Percentiles rank a stretch among this genome's conserved stretches.
Evolutionary conservation across 768 basidiomycete species (phyloP).

Genomic region (Auriculariales sp.): DNA sequence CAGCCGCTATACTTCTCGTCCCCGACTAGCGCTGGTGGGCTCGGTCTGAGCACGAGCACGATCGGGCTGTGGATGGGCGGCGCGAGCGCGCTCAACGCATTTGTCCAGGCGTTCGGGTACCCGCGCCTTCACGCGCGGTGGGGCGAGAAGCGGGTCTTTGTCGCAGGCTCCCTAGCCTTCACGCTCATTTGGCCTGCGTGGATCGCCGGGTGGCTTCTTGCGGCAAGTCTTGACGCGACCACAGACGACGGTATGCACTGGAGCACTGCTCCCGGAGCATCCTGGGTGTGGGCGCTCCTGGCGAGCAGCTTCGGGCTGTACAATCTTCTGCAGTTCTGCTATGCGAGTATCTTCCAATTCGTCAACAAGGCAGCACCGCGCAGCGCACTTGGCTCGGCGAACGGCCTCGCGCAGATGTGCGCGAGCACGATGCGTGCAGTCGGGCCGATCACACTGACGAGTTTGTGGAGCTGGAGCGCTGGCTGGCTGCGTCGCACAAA

Average conservation of each 20-base stretch:
- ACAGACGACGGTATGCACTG: too few species aligned
- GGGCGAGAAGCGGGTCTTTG: slow-evolving; percentile 52
- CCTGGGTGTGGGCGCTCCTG: slow-evolving; percentile 28
- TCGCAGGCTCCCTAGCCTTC: slow-evolving; percentile 31
- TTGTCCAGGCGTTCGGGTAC: slow-evolving; percentile 52
- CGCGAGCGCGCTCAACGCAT: slow-evolving; percentile 16
- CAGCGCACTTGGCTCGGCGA: slow-evolving; percentile 4
- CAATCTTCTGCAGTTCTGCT: slow-evolving; percentile 5
- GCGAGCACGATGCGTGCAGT: slow-evolving; percentile 25
- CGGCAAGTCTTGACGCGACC: slow-evolving; percentile 26
- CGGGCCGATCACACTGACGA: slow-evolving; percentile 11
- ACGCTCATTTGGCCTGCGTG: slow-evolving; percentile 39
- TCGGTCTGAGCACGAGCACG: slow-evolving; percentile 20
- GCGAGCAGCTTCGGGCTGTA: slow-evolving; percentile 1
- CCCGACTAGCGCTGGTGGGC: slow-evolving; percentile 49
- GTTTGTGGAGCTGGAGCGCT: not conserved
- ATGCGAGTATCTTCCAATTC: slow-evolving; percentile 6
- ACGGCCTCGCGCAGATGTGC: slow-evolving; percentile 6
- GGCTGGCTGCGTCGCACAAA: not conserved
- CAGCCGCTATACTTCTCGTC: slow-evolving; percentile 62
- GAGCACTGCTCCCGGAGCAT: slow-evolving; percentile 10
- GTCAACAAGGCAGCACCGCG: slow-evolving; percentile 3
- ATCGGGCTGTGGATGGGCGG: slow-evolving; percentile 26
- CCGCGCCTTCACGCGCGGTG: slow-evolving; percentile 40
- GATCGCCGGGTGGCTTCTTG: slow-evolving; percentile 41